phyloP scores from a whole-genome alignment of 768 basidiomycete genomes.

The Gymnopilus dilepis region DNA sequence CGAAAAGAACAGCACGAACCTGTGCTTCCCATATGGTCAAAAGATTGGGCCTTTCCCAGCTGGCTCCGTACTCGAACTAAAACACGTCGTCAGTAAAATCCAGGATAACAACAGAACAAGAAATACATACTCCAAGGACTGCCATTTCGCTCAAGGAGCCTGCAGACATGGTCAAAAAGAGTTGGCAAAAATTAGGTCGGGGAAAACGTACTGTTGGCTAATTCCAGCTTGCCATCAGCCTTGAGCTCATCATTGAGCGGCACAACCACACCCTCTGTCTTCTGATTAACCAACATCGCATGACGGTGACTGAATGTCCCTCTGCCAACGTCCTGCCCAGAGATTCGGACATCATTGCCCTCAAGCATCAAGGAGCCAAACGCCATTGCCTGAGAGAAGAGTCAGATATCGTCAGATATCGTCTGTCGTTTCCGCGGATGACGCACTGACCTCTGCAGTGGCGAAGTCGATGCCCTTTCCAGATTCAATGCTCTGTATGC shows the following conservation, averaged over 20 bases:
- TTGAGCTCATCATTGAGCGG: constrained; percentile 78
- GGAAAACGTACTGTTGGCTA: constrained; percentile 77
- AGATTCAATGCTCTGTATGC: constrained; percentile 69
- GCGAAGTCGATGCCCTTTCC: constrained; percentile 87
- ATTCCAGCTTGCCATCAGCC: constrained; percentile 71
- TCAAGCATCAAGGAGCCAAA: constrained; percentile 87
- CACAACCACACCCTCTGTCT: constrained; percentile 77
- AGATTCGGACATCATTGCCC: constrained; percentile 84
- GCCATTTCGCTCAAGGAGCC: constrained; percentile 91
- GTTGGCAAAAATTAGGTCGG: neutral
- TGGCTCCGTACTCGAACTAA: constrained; percentile 89
- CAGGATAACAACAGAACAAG: neutral
- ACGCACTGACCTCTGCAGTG: constrained; percentile 73
- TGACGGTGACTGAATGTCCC: constrained; percentile 92
- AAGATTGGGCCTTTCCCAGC: constrained; percentile 84
- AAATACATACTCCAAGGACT: constrained; percentile 74
- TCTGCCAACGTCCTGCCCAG: constrained; percentile 91
- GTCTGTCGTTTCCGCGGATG: neutral
- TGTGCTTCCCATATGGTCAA: constrained; percentile 94
- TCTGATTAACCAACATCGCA: constrained; percentile 92
- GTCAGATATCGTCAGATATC: neutral
- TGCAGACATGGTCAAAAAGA: constrained; percentile 30
- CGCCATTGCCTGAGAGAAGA: constrained; percentile 69
- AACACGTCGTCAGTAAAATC: neutral
- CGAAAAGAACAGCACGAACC: constrained; percentile 38